Evolutionary conservation across 345 rosid species (phyloP), one percentile per base, ranked within the genome.

Genomic region (Cochlearia excelsa): DNA sequence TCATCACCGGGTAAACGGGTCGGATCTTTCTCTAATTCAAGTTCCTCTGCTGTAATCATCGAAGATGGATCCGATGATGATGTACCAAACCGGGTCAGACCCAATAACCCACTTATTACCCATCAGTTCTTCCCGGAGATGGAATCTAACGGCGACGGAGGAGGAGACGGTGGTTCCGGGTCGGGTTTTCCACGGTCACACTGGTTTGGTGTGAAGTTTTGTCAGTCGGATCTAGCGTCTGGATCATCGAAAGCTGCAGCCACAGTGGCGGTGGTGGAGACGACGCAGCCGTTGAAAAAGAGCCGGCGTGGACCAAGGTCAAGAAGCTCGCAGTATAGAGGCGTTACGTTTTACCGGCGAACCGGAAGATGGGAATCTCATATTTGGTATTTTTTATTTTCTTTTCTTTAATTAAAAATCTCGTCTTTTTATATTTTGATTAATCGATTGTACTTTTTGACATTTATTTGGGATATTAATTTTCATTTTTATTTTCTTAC

Each of bases 361-460:
- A 94, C 97, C 8, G 99, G 99, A 45, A 78, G 99, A 61, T 94
- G 99, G 99, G 99, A 94, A 59, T 94, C 99, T 59, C 99, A 94
- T 77, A 94, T 94, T 60, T 94, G 99, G 99, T 90, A 66, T 37
- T 6, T 3, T 4, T 37, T 37, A 4, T 37, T 37, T 4, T 1
- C 40, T 3, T 4, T 37, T 4, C 7, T 3, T 3, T 7, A 1
- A 9, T 40, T 39, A 62, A 28, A 23, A 16, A 30, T 0, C 8
- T 5, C 40, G 49, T 33, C 4, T 4, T 57, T 63, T 46, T 6
- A 6, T 43, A 6, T 43, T 47, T 39, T 46, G 0, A 28, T 38
- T 44, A 30, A 1, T 39, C 11, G 9, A 30, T 59, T 9, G 46
- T 58, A 27, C 29, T 49, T 1, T 33, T 33, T 2, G 3, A 33